phyloP scores from a whole-genome alignment of 441 rosid genomes.

The Erodium chrysanthum region DNA sequence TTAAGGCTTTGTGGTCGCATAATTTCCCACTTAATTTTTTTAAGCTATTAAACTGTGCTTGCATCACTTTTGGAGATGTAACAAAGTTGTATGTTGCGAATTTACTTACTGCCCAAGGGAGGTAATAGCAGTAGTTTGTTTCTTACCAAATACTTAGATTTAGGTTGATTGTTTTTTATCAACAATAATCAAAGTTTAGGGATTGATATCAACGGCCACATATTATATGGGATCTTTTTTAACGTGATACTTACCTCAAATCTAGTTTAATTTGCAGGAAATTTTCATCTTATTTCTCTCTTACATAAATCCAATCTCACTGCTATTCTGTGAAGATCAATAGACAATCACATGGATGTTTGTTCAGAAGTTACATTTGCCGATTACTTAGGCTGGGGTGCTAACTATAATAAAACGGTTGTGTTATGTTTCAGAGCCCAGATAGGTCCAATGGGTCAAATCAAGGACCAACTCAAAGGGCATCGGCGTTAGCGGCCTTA shows the following conservation, averaged over 20 bases:
- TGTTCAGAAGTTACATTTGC: background rate
- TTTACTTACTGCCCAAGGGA: too few species aligned
- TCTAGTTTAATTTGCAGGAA: background rate
- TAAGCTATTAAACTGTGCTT: background rate
- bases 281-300: background rate
- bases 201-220: too few species aligned
- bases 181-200: too few species aligned
- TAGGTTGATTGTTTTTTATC: background rate
- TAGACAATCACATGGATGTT: background rate
- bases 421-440: conserved; percentile 30
- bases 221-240: too few species aligned
- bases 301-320: background rate
- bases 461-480: conserved; percentile 86
- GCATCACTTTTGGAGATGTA: background rate
- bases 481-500: conserved; percentile 93
- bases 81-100: too few species aligned
- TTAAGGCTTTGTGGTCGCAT: background rate
- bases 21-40: background rate
- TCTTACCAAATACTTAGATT: background rate
- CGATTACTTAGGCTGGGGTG: background rate
- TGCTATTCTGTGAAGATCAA: background rate
- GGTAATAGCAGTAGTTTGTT: too few species aligned
- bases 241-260: background rate
- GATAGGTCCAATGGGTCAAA: conserved; percentile 58
- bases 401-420: conserved; percentile 12